These are phyloP conservation scores for Eucalyptus curtisii DNA, from an alignment of 345 rosid genomes.

Conservation along the genomic window DNA sequence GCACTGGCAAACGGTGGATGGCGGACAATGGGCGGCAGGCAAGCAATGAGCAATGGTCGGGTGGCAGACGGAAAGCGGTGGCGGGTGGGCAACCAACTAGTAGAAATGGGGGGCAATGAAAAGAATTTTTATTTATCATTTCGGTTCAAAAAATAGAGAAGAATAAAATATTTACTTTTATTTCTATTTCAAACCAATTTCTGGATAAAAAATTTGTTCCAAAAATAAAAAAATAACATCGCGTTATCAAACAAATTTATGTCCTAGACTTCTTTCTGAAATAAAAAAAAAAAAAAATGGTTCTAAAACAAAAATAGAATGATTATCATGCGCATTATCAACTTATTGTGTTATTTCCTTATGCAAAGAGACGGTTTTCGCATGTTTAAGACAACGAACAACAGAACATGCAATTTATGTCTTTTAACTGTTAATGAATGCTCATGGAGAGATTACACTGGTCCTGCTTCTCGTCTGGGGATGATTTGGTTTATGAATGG, in stretches of 20 bases:
- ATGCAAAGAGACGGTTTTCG: not conserved
- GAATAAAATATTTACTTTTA: fast-evolving
- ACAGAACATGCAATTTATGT: not conserved
- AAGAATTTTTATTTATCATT: too few species aligned
- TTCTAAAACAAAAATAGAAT: too few species aligned
- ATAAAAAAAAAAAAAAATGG: too few species aligned
- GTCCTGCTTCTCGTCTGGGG: not conserved
- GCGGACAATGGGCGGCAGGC: fast-evolving
- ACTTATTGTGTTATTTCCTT: not conserved
- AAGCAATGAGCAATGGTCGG: fast-evolving
- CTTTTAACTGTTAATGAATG: not conserved
- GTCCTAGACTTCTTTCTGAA: fast-evolving
- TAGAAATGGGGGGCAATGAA: fast-evolving
- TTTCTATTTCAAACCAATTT: too few species aligned
- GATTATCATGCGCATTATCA: too few species aligned
- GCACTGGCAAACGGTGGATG: fast-evolving
- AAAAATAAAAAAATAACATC: too few species aligned
- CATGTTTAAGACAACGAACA: not conserved
- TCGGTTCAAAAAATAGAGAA: too few species aligned
- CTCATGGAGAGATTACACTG: not conserved
- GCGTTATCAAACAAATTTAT: fast-evolving
- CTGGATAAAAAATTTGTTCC: too few species aligned
- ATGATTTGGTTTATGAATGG: not conserved
- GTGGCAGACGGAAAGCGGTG: too few species aligned
- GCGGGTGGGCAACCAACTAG: too few species aligned